Percentiles rank a stretch among this genome's conserved stretches.
phyloP scores from a whole-genome alignment of 345 rosid genomes.

The Hibiscus mutabilis region DNA sequence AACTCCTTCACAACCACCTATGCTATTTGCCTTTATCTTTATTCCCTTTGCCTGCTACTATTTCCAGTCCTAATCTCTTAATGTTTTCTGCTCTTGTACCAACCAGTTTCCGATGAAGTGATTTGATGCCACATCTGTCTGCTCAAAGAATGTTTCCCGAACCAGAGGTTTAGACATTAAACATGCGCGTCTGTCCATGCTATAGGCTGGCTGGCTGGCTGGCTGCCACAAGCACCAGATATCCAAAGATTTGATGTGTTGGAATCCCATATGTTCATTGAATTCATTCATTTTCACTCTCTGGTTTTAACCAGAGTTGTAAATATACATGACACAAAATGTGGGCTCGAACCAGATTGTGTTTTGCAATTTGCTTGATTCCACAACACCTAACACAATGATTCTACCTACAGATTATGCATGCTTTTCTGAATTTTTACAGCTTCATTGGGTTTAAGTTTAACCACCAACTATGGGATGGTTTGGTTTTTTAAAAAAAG shows the following conservation, averaged over 20 bases:
- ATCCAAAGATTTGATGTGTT: conserved; percentile 1
- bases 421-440: not conserved
- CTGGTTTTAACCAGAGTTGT: not conserved
- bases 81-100: not conserved
- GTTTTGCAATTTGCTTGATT: not conserved
- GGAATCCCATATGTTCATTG: not conserved
- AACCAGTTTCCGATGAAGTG: not conserved
- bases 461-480: too few relatives aligned
- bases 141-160: conserved; percentile 1
- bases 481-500: too few relatives aligned
- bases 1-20: not conserved
- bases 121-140: not conserved
- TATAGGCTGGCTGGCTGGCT: conserved; percentile 12
- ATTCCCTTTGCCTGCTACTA: not conserved
- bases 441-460: not conserved
- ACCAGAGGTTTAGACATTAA: not conserved
- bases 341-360: not conserved
- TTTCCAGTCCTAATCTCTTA: not conserved
- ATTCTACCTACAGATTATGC: not conserved
- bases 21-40: conserved; percentile 1
- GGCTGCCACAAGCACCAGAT: not conserved
- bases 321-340: not conserved
- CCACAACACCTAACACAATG: not conserved
- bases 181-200: not conserved
- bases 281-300: conserved; percentile 4